Evolutionary conservation across 805 yeast genomes (phyloP), one percentile per base, ranked within the genome.

Genomic region (Zygoascus bituminiphila): DNA sequence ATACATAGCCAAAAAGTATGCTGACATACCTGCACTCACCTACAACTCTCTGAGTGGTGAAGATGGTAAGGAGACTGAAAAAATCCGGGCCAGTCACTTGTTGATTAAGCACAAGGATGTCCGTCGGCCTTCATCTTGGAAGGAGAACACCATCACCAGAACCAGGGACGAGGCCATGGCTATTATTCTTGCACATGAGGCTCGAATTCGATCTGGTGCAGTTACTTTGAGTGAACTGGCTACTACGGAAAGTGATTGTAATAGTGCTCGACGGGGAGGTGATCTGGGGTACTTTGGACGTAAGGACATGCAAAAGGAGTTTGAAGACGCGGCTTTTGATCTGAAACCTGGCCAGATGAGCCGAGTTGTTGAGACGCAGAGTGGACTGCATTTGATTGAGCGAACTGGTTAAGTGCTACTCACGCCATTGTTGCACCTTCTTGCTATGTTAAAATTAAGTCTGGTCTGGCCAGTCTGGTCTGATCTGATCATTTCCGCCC

Each of bases 301-400:
- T 52, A 96, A 96, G 36, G 88, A 83, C 58, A 93, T 93, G 98
- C 98, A 93, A 66, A 96, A 96, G 31, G 69, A 83, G 50, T 93
- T 93, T 61, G 98, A 93, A 66, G 81, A 81, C 51, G 95, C 93
- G 1, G 82, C 96, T 1, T 91, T 84, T 63, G 81, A 68, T 4
- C 70, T 93, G 55, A 78, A 85, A 54, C 81, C 88, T 19, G 96
- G 96, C 19, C 93, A 89, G 62, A 64, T 84, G 41, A 82, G 93
- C 60, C 84, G 78, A 40, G 77, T 88, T 23, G 84, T 93, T 14
- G 97, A 88, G 67, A 79, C 89, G 15, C 94, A 83, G 59, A 83
- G 94, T 56, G 98, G 98, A 20, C 81, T 88, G 44, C 98, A 93
- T 61, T 64, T 93, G 53, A 81, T 93, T 59, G 84, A 84, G 67